These are phyloP conservation scores for Entomortierella chlamydospora DNA, from an alignment of 192 early-diverging fungal genomes.

Conservation along the genomic window DNA sequence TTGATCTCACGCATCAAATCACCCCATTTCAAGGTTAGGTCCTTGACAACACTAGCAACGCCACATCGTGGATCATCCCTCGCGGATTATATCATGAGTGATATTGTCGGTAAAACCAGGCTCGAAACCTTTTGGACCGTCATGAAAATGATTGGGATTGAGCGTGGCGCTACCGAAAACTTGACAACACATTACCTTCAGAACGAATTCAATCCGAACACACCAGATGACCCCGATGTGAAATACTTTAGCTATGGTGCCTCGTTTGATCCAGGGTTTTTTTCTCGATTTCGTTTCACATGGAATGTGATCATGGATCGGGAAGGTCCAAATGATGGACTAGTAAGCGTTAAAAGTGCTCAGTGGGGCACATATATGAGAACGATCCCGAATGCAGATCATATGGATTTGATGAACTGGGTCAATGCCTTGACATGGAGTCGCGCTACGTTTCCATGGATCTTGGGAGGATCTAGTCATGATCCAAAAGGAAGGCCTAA, in stretches of 20 bases:
- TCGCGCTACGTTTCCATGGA: constrained; percentile 47
- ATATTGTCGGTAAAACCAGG: constrained; percentile 23
- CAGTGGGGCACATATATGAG: constrained; percentile 90
- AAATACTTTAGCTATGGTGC: constrained; percentile 88
- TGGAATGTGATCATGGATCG: constrained; percentile 79
- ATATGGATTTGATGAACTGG: constrained; percentile 56
- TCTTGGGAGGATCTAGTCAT: constrained; percentile 46
- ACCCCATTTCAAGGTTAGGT: constrained; percentile 73
- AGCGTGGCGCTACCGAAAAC: constrained; percentile 89
- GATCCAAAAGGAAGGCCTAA: constrained; percentile 43
- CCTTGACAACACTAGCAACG: constrained; percentile 92
- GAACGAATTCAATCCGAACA: constrained; percentile 86
- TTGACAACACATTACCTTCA: constrained; percentile 88
- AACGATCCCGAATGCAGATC: constrained; percentile 59
- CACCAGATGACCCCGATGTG: constrained; percentile 80
- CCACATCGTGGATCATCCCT: constrained; percentile 93
- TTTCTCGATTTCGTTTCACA: constrained; percentile 82
- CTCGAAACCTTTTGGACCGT: constrained; percentile 38
- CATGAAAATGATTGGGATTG: constrained; percentile 58
- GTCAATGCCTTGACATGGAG: constrained; percentile 47
- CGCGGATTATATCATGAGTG: constrained; percentile 77
- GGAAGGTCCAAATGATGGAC: constrained; percentile 94
- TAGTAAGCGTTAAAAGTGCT: constrained; percentile 89
- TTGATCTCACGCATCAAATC: constrained; percentile 84
- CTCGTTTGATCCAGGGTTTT: constrained; percentile 68